These are phyloP conservation scores for Kwoniella shandongensis DNA, from an alignment of 768 basidiomycete species.

Conservation along the genomic window DNA sequence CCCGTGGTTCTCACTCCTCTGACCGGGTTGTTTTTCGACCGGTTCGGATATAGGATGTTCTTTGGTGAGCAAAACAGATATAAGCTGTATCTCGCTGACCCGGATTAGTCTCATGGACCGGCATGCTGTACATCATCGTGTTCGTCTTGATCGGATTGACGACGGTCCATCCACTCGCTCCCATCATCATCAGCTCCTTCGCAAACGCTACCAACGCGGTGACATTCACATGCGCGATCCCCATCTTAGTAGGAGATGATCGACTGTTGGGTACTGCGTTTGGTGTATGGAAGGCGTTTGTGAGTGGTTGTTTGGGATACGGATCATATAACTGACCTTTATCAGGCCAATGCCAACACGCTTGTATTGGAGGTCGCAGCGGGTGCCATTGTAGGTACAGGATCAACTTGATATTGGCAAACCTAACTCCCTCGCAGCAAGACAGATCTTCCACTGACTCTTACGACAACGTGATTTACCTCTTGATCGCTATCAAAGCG, in stretches of 20 bases:
- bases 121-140: constrained; percentile 46
- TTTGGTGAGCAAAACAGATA: constrained; percentile 26
- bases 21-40: constrained; percentile 47
- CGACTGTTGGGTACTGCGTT: constrained; percentile 46
- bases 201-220: constrained; percentile 45
- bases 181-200: constrained; percentile 44
- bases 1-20: constrained; percentile 51
- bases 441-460: constrained; percentile 34
- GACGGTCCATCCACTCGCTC: constrained; percentile 45
- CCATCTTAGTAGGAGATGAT: constrained; percentile 41
- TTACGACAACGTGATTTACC: constrained; percentile 48
- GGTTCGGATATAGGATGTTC: constrained; percentile 45
- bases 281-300: constrained; percentile 50
- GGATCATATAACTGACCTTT: not conserved
- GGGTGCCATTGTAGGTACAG: constrained; percentile 39
- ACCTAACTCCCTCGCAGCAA: constrained; percentile 22
- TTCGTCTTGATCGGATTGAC: constrained; percentile 48
- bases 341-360: constrained; percentile 33
- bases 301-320: constrained; percentile 10
- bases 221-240: constrained; percentile 47
- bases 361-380: constrained; percentile 45
- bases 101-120: constrained; percentile 36
- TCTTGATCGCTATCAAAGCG: constrained; percentile 47
- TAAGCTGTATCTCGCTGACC: not conserved
- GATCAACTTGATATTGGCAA: not conserved